Conservation (phyloP, 2,329 filamentous ascomycete species). For the Parastagonospora avenae region DNA sequence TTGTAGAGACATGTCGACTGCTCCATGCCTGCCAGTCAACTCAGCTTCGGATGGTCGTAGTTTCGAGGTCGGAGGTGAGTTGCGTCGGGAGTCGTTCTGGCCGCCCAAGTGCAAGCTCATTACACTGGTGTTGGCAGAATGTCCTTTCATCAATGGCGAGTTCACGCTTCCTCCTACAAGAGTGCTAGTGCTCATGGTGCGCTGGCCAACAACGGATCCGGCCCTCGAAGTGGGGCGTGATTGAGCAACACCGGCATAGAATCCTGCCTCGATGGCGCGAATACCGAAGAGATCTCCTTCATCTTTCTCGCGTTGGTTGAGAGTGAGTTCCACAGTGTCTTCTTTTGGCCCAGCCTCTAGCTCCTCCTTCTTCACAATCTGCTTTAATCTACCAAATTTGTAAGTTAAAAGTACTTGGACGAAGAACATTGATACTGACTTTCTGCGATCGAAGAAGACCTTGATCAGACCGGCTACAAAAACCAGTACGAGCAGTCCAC, state of each 20-base stretch:
- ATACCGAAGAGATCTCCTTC: constrained; percentile 48
- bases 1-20: constrained; percentile 43
- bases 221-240: constrained; percentile 46
- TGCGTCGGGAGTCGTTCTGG: constrained; percentile 23
- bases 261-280: constrained; percentile 50
- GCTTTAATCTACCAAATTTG: constrained; percentile 33
- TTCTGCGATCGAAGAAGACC: constrained; percentile 41
- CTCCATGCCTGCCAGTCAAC: constrained; percentile 39
- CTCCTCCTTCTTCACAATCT: constrained; percentile 30
- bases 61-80: constrained; percentile 31
- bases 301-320: constrained; percentile 43
- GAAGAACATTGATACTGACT: constrained; percentile 28
- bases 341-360: constrained; percentile 35
- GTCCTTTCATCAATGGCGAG: constrained; percentile 37
- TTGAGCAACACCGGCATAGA: constrained; percentile 47
- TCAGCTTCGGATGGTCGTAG: constrained; percentile 46
- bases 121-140: constrained; percentile 42
- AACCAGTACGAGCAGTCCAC: constrained; percentile 34
- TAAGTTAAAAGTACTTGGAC: constrained; percentile 4
- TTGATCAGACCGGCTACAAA: constrained; percentile 43
- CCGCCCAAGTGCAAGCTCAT: constrained; percentile 36
- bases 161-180: constrained; percentile 39
- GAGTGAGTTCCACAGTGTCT: constrained; percentile 37
- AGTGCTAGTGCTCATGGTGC: constrained; percentile 42
- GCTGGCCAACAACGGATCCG: constrained; percentile 32